Evolutionary conservation across 1,284 basidiomycete species (phyloP).

Genomic region (Cystobasidium slooffiae): DNA sequence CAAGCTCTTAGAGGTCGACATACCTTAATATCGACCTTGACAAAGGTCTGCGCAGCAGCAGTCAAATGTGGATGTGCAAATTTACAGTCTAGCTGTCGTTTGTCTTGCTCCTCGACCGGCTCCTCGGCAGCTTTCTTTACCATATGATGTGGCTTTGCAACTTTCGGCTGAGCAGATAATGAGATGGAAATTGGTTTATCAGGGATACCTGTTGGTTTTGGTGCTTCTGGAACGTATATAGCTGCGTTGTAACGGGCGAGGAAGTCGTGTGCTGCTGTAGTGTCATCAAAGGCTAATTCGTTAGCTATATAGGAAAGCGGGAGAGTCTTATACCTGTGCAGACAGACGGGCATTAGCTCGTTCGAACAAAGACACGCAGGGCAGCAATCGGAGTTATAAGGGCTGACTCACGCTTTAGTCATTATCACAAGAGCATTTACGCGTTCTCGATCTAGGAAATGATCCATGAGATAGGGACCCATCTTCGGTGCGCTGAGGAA

Average conservation of each 20-base stretch:
- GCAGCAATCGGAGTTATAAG: too few relatives aligned
- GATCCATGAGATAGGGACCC: slow-evolving; percentile 99
- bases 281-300: slow-evolving; percentile 80
- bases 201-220: slow-evolving; percentile 35
- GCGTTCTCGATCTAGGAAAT: slow-evolving; percentile 92
- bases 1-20: not conserved
- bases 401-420: slow-evolving; percentile 88
- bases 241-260: slow-evolving; percentile 72
- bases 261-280: slow-evolving; percentile 71
- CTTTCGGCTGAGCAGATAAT: slow-evolving; percentile 20
- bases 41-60: slow-evolving; percentile 59
- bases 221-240: slow-evolving; percentile 63
- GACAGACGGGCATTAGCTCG: not conserved
- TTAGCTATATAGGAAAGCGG: slow-evolving; percentile 75
- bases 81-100: slow-evolving; percentile 60
- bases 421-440: slow-evolving; percentile 85
- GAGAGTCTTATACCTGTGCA: slow-evolving; percentile 74
- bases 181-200: slow-evolving; percentile 43
- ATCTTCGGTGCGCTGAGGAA: slow-evolving; percentile 89
- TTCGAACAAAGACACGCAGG: slow-evolving; percentile 21
- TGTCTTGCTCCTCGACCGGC: slow-evolving; percentile 44
- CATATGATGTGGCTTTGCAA: slow-evolving; percentile 21
- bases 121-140: slow-evolving; percentile 12
- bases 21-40: slow-evolving; percentile 62
- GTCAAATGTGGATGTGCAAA: slow-evolving; percentile 58